A percentile compares a stretch with the other conserved stretches of the same genome.
These are phyloP conservation scores for Phytopythium helicoides DNA, from an alignment of 352 stramenopile species.

Conservation along the genomic window DNA sequence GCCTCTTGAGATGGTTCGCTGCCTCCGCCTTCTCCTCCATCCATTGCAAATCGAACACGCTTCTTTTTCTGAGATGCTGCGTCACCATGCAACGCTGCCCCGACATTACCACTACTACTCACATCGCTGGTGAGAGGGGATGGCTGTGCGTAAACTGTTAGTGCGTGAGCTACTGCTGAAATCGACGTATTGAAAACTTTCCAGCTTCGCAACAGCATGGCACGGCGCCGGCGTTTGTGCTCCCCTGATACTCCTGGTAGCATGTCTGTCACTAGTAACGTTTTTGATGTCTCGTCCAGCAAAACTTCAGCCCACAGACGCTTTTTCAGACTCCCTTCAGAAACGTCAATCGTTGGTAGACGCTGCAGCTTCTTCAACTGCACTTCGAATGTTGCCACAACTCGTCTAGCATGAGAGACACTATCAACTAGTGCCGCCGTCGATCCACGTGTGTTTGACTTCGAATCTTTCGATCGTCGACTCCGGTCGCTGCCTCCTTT, in stretches of 20 bases:
- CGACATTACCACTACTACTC: neutral
- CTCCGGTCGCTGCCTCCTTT: slow-evolving; percentile 3
- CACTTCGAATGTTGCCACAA: slow-evolving; percentile 75
- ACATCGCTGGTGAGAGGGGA: neutral
- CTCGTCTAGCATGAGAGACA: slow-evolving; percentile 16
- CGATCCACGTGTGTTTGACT: neutral
- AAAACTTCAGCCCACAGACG: slow-evolving; percentile 76
- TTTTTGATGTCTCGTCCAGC: slow-evolving; percentile 80
- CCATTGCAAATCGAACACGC: slow-evolving; percentile 54
- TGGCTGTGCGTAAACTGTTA: slow-evolving; percentile 19
- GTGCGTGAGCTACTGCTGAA: slow-evolving; percentile 55
- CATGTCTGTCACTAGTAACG: slow-evolving; percentile 76
- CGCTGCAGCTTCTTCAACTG: slow-evolving; percentile 78
- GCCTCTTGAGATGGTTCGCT: neutral
- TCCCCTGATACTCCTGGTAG: slow-evolving; percentile 69
- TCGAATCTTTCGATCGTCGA: neutral
- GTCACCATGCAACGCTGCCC: slow-evolving; percentile 13
- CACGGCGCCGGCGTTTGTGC: slow-evolving; percentile 58
- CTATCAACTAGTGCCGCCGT: slow-evolving; percentile 4
- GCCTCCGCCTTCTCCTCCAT: slow-evolving; percentile 5
- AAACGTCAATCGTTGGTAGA: slow-evolving; percentile 79
- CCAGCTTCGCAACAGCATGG: slow-evolving; percentile 74
- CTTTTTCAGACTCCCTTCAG: slow-evolving; percentile 52
- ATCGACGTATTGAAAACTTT: slow-evolving; percentile 77
- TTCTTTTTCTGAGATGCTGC: slow-evolving; percentile 44